phyloP scores from a whole-genome alignment of 2,329 filamentous ascomycete species.

The Ophiostoma perfectum region DNA sequence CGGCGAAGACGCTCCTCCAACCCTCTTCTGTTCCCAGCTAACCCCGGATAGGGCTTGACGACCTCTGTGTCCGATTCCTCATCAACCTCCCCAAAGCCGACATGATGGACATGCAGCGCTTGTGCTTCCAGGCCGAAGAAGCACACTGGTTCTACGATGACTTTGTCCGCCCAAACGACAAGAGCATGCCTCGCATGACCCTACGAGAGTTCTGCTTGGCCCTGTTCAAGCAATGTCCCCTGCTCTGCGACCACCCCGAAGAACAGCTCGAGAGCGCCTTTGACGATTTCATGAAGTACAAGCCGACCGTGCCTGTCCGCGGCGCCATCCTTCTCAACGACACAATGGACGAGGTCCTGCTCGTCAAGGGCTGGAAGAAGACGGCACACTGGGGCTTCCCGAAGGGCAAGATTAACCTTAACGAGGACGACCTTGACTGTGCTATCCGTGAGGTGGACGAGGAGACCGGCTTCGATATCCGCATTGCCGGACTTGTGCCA shows the following conservation, averaged over 20 bases:
- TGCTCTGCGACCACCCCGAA: conserved; percentile 74
- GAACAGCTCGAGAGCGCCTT: conserved; percentile 78
- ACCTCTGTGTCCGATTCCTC: conserved; percentile 95
- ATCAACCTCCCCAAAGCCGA: conserved; percentile 93
- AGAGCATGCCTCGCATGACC: conserved; percentile 75
- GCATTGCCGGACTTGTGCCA: conserved; percentile 67
- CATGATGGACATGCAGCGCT: conserved; percentile 79
- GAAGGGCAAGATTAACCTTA: conserved; percentile 95
- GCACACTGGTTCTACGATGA: conserved; percentile 99
- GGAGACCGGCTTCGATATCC: conserved; percentile 86
- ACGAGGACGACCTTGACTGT: conserved; percentile 89
- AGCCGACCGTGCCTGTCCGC: conserved; percentile 86
- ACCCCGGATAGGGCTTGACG: conserved; percentile 70
- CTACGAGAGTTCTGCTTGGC: conserved; percentile 79
- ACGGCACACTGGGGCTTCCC: conserved; percentile 95
- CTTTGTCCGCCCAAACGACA: conserved; percentile 88
- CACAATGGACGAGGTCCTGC: conserved; percentile 85
- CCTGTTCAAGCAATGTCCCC: conserved; percentile 90
- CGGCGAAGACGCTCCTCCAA: not conserved
- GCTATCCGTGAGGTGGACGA: conserved; percentile 92
- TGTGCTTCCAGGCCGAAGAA: conserved; percentile 98
- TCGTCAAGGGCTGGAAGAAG: conserved; percentile 98
- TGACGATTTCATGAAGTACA: conserved; percentile 88
- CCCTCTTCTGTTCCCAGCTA: conserved; percentile 19
- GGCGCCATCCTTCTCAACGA: conserved; percentile 91